Percentiles rank a stretch among this genome's conserved stretches.
Conservation (phyloP, 331 rosid genomes). For the Stylosanthes scabra region DNA sequence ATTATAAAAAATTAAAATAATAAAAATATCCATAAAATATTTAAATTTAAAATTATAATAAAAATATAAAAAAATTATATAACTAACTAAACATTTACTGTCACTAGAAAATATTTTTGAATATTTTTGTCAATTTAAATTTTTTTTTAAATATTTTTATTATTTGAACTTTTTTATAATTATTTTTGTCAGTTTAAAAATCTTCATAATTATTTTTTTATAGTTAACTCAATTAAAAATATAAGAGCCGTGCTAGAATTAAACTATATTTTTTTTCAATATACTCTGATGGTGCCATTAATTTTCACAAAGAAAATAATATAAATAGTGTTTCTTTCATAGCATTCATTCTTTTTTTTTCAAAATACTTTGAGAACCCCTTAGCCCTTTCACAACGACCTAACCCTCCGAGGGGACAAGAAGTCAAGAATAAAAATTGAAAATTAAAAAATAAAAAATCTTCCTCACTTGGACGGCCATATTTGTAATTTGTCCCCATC, state of each 20-base stretch:
- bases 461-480: slow-evolving; percentile 31
- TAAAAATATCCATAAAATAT: too few species aligned
- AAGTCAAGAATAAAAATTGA: slow-evolving; percentile 30
- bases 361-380: slow-evolving; percentile 39
- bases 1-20: too few species aligned
- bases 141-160: too few species aligned
- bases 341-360: slow-evolving; percentile 4
- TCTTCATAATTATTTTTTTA: too few species aligned
- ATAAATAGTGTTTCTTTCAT: neutral
- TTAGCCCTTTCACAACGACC: slow-evolving; percentile 32
- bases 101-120: too few species aligned
- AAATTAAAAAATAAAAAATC: neutral
- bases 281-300: neutral
- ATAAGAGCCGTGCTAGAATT: slow-evolving; percentile 35
- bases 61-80: too few species aligned
- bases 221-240: neutral
- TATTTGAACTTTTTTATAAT: too few species aligned
- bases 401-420: slow-evolving; percentile 41
- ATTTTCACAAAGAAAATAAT: neutral
- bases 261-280: slow-evolving; percentile 27
- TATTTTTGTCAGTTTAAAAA: too few species aligned
- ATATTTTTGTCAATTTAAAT: too few species aligned
- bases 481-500: slow-evolving; percentile 40
- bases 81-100: too few species aligned
- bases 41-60: too few species aligned